Conservation (phyloP, 2,329 filamentous ascomycete species). For the Scopulariopsis brevicaulis region DNA sequence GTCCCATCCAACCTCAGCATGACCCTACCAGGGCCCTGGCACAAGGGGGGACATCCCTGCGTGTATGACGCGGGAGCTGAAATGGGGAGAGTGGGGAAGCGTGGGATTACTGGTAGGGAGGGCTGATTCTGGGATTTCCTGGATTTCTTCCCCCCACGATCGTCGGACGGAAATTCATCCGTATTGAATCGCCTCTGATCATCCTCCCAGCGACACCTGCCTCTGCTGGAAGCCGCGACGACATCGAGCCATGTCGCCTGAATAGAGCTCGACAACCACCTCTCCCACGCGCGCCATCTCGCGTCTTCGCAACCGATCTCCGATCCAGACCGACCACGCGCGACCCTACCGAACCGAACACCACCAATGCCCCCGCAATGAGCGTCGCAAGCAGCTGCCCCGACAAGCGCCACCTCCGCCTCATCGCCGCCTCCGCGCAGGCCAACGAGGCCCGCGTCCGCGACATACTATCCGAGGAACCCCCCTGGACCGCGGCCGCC, state of each 20-base stretch:
- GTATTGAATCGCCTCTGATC: neutral
- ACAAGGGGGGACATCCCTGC: neutral
- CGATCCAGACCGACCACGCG: neutral
- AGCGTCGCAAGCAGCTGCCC: slow-evolving; percentile 3
- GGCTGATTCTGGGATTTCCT: neutral
- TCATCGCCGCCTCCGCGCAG: slow-evolving; percentile 2
- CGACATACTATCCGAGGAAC: slow-evolving; percentile 3
- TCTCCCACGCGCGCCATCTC: neutral
- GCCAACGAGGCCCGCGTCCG: slow-evolving; percentile 3
- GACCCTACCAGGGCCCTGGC: neutral
- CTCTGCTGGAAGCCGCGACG: neutral
- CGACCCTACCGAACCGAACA: neutral
- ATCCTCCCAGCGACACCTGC: neutral
- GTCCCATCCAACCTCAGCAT: too few relatives aligned
- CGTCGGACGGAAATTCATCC: neutral
- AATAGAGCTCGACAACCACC: neutral
- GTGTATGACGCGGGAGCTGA: neutral
- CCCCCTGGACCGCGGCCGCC: neutral
- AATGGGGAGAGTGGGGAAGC: neutral
- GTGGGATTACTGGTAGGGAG: neutral
- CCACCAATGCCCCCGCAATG: neutral
- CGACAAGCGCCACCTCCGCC: slow-evolving; percentile 2
- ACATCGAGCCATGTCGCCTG: neutral
- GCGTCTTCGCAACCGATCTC: neutral
- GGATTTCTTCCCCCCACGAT: neutral